phyloP scores from a whole-genome alignment of 2,329 filamentous ascomycete genomes.

The Tolypocladium amazonense region DNA sequence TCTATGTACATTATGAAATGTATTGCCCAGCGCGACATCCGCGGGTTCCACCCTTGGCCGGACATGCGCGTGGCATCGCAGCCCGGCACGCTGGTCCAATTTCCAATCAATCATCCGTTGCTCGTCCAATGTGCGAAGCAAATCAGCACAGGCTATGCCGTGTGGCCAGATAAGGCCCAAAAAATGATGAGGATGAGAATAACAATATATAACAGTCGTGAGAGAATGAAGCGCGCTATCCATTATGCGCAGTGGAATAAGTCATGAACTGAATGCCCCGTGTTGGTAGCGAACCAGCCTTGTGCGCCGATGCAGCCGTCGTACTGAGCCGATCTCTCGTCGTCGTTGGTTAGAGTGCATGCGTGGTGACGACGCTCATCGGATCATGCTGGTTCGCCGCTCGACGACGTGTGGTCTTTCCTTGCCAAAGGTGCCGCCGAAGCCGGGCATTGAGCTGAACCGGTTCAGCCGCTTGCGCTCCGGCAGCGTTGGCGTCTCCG shows the following conservation, averaged over 20 bases:
- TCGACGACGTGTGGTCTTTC: conserved; percentile 23
- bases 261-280: not conserved
- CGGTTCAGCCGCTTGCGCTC: conserved; percentile 42
- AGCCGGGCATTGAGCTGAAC: conserved; percentile 45
- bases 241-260: not conserved
- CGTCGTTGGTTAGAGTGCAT: not conserved
- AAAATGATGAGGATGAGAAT: not conserved
- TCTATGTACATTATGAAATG: not conserved
- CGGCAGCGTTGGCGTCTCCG: conserved; percentile 13
- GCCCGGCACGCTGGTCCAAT: not conserved
- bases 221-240: not conserved
- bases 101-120: not conserved
- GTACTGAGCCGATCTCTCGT: not conserved
- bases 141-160: not conserved
- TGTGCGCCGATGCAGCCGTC: not conserved
- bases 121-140: not conserved
- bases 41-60: not conserved
- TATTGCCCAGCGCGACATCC: not conserved
- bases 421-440: conserved; percentile 29
- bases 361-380: conserved; percentile 11
- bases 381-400: conserved; percentile 31
- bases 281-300: not conserved
- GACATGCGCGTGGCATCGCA: not conserved
- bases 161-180: not conserved
- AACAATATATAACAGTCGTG: not conserved